phyloP scores from a whole-genome alignment of 345 rosid species.

The Pugionium dolabratum region DNA sequence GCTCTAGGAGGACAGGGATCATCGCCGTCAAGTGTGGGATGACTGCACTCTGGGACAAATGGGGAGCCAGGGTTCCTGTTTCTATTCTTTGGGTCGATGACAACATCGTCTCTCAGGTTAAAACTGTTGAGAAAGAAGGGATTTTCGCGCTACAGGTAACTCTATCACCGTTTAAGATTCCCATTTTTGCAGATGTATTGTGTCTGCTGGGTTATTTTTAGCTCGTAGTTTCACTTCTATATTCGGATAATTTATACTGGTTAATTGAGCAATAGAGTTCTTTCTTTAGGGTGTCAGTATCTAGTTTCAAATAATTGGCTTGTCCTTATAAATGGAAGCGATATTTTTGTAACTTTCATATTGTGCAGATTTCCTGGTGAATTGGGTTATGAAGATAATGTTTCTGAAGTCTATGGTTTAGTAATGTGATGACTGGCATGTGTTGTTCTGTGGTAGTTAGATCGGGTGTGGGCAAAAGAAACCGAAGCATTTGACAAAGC shows the following conservation, averaged over 20 bases:
- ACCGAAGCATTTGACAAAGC: conserved; percentile 84
- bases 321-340: background rate
- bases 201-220: conserved; percentile 18
- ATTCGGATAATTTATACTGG: background rate
- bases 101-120: conserved; percentile 91
- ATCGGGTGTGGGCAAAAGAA: conserved; percentile 95
- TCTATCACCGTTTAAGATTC: conserved; percentile 19
- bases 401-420: conserved; percentile 28
- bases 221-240: conserved; percentile 8
- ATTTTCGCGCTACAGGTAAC: conserved; percentile 76
- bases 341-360: background rate
- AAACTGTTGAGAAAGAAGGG: conserved; percentile 89
- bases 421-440: conserved; percentile 29
- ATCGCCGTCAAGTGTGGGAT: conserved; percentile 92
- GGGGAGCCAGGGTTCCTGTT: conserved; percentile 88
- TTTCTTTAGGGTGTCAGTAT: background rate
- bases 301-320: background rate
- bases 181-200: conserved; percentile 6
- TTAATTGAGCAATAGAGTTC: conserved; percentile 2
- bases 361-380: background rate
- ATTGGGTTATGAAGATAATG: background rate
- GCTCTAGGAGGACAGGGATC: conserved; percentile 75
- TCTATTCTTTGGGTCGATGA: conserved; percentile 86
- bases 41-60: conserved; percentile 93
- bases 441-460: conserved; percentile 64